A percentile compares a stretch with the other conserved stretches of the same genome.
These are phyloP conservation scores for Paraconiothyrium sp. DNA, from an alignment of 2,329 filamentous ascomycete species.

Conservation along the genomic window DNA sequence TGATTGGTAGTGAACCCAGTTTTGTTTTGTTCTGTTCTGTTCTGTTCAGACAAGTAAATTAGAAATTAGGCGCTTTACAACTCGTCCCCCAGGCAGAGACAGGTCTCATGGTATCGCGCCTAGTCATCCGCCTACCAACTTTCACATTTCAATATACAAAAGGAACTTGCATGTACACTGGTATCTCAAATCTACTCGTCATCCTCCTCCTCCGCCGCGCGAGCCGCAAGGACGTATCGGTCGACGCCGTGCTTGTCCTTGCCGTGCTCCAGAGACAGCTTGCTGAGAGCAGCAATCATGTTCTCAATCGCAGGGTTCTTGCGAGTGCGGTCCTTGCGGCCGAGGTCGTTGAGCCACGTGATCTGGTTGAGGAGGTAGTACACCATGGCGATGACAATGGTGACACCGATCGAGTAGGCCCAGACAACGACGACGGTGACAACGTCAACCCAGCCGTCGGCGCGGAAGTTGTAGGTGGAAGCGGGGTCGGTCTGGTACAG, in stretches of 20 bases:
- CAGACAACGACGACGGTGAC: slow-evolving; percentile 73
- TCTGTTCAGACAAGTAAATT: slow-evolving; percentile 16
- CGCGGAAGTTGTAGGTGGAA: slow-evolving; percentile 50
- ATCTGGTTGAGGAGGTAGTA: slow-evolving; percentile 71
- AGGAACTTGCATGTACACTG: slow-evolving; percentile 13
- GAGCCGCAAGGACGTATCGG: slow-evolving; percentile 57
- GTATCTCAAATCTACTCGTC: slow-evolving; percentile 49
- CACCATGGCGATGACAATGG: slow-evolving; percentile 71
- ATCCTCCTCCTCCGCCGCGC: slow-evolving; percentile 58
- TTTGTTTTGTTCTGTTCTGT: too few species aligned
- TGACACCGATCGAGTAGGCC: slow-evolving; percentile 73
- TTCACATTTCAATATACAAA: slow-evolving; percentile 6
- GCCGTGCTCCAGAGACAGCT: slow-evolving; percentile 70
- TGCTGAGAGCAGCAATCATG: slow-evolving; percentile 71
- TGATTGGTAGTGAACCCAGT: background rate
- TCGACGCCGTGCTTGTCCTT: slow-evolving; percentile 58
- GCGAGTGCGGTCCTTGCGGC: slow-evolving; percentile 68
- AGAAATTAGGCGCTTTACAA: slow-evolving; percentile 17
- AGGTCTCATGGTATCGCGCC: background rate
- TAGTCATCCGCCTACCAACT: background rate
- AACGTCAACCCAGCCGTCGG: slow-evolving; percentile 66
- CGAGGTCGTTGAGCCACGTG: slow-evolving; percentile 67
- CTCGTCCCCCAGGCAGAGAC: background rate
- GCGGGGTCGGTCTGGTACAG: slow-evolving; percentile 56
- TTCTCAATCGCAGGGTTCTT: slow-evolving; percentile 73